Evolutionary conservation across 352 stramenopile species (phyloP), one percentile per base, ranked within the genome.

Genomic region (Pythium graminicola): DNA sequence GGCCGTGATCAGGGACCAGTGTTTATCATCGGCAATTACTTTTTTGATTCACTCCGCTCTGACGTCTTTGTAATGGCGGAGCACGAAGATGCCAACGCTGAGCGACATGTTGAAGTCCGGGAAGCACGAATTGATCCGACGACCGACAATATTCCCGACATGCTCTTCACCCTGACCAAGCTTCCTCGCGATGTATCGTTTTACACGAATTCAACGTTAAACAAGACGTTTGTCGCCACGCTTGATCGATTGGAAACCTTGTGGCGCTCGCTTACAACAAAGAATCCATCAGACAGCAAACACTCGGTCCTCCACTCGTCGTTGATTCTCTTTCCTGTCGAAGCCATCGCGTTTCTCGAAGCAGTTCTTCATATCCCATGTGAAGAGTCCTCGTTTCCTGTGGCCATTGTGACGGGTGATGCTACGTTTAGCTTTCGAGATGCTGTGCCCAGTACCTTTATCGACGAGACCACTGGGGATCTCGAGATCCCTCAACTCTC

Each of bases 11-110:
- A 75, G 20, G 75, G 75, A 1, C 76, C 79, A 0, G 63, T 90
- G 8, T 78, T 84, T n/a, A 60, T 93, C 42, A 74, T 93, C 13
- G 81, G 77, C 8, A 93, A 93, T 35, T 93, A 93, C 45, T 93
- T 93, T 31, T 36, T 90, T 5, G 81, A 93, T 41, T 93, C 81
- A 38, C 57, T 93, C 1, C 75, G 70, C 1, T 66, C 79, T 8
- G 81, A 93, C 41, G 70, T 86, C 22, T 89, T 86, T 35, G 62
- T 73, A 0, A 71, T 85, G 16, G 58, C 63, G 11, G 28, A 56
- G 29, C 35, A 31, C 20, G 13, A n/a, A 2, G n/a, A 14, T 10
- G 6, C 13, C 0, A 19, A 45, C 0, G 2, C 11, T 14, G 19
- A n/a, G n/a, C n/a, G n/a, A n/a, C n/a, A 9, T 16, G 23, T 39